These are phyloP conservation scores for Clitopilus passeckerianus DNA, from an alignment of 768 basidiomycete species.

Conservation along the genomic window DNA sequence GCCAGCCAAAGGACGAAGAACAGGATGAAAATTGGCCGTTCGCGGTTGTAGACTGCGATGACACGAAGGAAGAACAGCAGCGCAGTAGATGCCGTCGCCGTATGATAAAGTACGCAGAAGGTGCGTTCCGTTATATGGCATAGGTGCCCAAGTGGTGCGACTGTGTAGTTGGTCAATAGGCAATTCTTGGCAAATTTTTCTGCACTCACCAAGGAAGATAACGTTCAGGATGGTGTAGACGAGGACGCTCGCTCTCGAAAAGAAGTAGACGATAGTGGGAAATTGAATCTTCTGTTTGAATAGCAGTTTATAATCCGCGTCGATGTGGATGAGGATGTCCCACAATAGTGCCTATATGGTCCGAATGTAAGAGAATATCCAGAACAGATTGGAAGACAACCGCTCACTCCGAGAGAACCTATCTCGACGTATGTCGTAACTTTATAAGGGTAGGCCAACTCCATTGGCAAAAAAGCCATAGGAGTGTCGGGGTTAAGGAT, in stretches of 20 bases:
- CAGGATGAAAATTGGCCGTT: slow-evolving; percentile 13
- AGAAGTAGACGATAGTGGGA: slow-evolving; percentile 17
- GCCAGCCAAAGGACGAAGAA: slow-evolving; percentile 25
- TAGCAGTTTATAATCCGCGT: slow-evolving; percentile 15
- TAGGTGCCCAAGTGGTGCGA: not conserved
- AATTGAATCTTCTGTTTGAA: slow-evolving; percentile 9
- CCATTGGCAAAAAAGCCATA: not conserved
- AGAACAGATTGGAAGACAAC: not conserved
- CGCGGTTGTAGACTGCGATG: slow-evolving; percentile 16
- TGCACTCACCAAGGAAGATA: not conserved
- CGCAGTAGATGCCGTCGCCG: slow-evolving; percentile 13
- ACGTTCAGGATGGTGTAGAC: not conserved
- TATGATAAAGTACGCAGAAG: slow-evolving; percentile 14
- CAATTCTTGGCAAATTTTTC: not conserved
- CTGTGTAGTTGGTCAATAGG: not conserved
- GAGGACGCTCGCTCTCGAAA: slow-evolving; percentile 5
- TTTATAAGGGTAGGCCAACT: not conserved
- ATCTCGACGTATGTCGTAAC: not conserved
- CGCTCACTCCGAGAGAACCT: not conserved
- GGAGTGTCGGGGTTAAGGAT: not conserved
- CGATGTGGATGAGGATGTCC: slow-evolving; percentile 20
- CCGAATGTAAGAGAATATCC: not conserved
- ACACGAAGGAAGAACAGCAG: slow-evolving; percentile 25
- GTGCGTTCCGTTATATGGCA: not conserved
- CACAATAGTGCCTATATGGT: slow-evolving; percentile 18